These are phyloP conservation scores for Pulicaria dysenterica DNA, from an alignment of 129 eudicot species.

Conservation along the genomic window DNA sequence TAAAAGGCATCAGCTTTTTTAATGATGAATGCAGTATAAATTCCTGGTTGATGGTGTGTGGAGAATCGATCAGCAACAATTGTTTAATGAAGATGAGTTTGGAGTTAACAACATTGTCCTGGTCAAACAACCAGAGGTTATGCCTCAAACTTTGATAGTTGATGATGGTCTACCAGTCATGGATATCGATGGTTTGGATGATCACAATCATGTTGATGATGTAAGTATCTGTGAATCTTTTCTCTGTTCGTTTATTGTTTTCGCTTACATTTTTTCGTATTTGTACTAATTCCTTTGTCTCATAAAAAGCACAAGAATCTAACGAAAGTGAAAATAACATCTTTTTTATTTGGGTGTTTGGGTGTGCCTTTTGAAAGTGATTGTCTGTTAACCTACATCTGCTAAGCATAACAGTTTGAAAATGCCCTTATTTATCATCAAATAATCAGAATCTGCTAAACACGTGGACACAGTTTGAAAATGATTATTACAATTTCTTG, in stretches of 20 bases:
- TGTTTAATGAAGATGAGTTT: slow-evolving; percentile 39
- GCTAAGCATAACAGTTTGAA: background rate
- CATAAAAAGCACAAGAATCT: background rate
- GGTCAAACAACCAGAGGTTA: slow-evolving; percentile 35
- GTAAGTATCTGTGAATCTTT: slow-evolving; percentile 13
- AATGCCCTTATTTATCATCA: background rate
- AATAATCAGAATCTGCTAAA: background rate
- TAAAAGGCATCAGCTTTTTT: background rate
- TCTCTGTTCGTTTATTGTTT: background rate
- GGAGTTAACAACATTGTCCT: slow-evolving; percentile 52
- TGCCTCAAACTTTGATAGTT: slow-evolving; percentile 21
- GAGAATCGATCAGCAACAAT: slow-evolving; percentile 48
- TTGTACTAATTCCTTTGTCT: background rate
- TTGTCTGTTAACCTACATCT: background rate
- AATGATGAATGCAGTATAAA: slow-evolving; percentile 45
- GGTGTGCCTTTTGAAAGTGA: background rate
- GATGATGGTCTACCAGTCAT: slow-evolving; percentile 45
- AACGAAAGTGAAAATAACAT: background rate
- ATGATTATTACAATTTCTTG: background rate
- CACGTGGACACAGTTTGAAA: background rate
- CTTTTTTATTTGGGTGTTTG: no score
- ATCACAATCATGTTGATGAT: slow-evolving; percentile 12
- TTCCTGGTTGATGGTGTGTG: slow-evolving; percentile 62
- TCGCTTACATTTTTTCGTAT: background rate
- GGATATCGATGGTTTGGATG: slow-evolving; percentile 35